phyloP scores from a whole-genome alignment of 345 rosid genomes.

The Populus euphratica region DNA sequence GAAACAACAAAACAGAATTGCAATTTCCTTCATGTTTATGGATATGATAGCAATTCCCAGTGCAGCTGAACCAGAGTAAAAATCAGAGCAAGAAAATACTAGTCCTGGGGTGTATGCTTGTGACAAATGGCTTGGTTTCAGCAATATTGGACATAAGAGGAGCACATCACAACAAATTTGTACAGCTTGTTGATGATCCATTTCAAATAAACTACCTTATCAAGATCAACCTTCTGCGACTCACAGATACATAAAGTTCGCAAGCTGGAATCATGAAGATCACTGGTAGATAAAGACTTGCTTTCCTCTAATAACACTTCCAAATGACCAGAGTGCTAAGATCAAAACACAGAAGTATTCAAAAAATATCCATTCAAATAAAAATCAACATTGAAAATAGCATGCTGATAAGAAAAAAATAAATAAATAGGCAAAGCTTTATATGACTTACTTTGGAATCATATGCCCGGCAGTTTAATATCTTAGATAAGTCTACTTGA shows the following conservation, averaged over 20 bases:
- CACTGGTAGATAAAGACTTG: conserved; percentile 49
- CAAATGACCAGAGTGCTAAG: conserved; percentile 60
- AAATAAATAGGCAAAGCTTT: conserved; percentile 3
- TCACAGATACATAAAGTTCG: conserved; percentile 72
- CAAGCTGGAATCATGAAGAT: conserved; percentile 75
- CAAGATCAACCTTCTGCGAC: conserved; percentile 51
- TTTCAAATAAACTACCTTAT: conserved; percentile 52
- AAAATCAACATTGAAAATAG: neutral
- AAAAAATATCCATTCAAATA: conserved; percentile 19
- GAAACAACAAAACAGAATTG: neutral
- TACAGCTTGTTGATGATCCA: conserved; percentile 5
- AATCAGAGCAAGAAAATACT: neutral
- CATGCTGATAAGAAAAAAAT: neutral
- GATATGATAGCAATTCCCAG: neutral
- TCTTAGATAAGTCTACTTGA: conserved; percentile 68
- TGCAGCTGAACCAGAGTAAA: neutral
- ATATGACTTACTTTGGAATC: conserved; percentile 67
- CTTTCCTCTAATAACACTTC: conserved; percentile 65
- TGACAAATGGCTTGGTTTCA: neutral
- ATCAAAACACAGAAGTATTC: neutral
- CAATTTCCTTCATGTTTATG: neutral
- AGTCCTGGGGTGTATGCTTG: neutral
- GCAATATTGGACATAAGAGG: neutral
- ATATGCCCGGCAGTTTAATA: conserved; percentile 73
- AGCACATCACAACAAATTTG: conserved; percentile 3